phyloP scores from a whole-genome alignment of 1,284 basidiomycete species.

The Agroathelia rolfsii region DNA sequence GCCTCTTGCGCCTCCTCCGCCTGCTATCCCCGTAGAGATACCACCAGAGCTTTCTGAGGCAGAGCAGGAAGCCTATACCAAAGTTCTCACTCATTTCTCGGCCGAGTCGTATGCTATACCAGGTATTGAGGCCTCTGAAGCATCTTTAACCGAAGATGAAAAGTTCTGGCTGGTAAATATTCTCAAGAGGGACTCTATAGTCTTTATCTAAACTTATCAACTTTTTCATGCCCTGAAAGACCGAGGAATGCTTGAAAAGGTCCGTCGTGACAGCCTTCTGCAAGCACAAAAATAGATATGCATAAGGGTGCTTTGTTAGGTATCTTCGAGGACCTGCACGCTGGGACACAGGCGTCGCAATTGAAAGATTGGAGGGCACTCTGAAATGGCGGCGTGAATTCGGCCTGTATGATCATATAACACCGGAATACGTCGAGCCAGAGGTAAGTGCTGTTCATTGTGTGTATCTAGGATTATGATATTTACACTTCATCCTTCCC shows the following conservation, averaged over 20 bases:
- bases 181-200: background rate
- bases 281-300: background rate
- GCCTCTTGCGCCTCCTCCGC: conserved; percentile 22
- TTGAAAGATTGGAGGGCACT: conserved; percentile 56
- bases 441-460: conserved; percentile 36
- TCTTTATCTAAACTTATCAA: conserved; percentile 1
- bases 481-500: conserved; percentile 6
- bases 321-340: conserved; percentile 68
- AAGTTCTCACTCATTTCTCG: conserved; percentile 52
- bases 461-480: conserved; percentile 3
- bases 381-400: conserved; percentile 69
- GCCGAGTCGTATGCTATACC: conserved; percentile 42
- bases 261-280: background rate
- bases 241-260: background rate
- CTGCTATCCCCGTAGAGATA: conserved; percentile 18
- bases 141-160: conserved; percentile 49
- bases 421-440: conserved; percentile 51
- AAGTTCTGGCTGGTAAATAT: conserved; percentile 62
- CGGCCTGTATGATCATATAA: conserved; percentile 52
- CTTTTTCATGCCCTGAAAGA: conserved; percentile 1
- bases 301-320: conserved; percentile 24
- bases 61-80: conserved; percentile 42
- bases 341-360: conserved; percentile 46
- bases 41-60: conserved; percentile 31
- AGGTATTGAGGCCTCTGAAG: conserved; percentile 29